phyloP scores from a whole-genome alignment of 352 stramenopile genomes.

The Pythium monospermum region DNA sequence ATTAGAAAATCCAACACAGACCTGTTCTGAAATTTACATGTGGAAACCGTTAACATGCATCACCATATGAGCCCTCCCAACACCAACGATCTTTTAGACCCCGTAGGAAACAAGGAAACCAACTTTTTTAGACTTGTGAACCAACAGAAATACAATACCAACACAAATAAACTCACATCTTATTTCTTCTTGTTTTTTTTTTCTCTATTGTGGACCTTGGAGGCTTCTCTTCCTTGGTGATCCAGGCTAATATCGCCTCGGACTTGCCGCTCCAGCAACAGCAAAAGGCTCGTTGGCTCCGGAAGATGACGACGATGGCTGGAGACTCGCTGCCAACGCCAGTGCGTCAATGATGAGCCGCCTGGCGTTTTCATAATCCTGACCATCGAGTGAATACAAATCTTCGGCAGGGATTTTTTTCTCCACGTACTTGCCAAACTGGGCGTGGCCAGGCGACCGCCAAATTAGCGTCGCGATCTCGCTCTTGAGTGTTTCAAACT shows the following conservation, averaged over 20 bases:
- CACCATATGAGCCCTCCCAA: constrained; percentile 79
- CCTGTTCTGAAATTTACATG: constrained; percentile 84
- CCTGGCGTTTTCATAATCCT: constrained; percentile 59
- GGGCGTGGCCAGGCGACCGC: constrained; percentile 50
- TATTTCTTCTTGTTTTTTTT: neutral
- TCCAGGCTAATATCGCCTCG: no score
- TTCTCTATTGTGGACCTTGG: neutral
- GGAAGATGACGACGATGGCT: no score
- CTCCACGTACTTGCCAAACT: constrained; percentile 28
- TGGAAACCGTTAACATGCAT: constrained; percentile 87
- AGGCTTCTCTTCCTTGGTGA: constrained; percentile 12
- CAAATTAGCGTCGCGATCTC: constrained; percentile 56
- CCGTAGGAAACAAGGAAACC: no score
- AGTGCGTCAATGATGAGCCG: constrained; percentile 61
- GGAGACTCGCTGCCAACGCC: constrained; percentile 18
- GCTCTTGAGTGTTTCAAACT: constrained; percentile 49
- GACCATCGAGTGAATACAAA: constrained; percentile 65
- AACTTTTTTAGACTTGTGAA: constrained; percentile 34
- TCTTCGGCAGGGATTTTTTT: constrained; percentile 27
- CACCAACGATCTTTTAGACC: no score
- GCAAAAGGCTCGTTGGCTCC: no score
- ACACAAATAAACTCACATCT: neutral
- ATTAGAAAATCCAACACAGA: constrained; percentile 85
- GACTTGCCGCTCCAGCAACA: no score
- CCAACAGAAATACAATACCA: neutral